phyloP scores from a whole-genome alignment of 1,284 basidiomycete species.

The Ustilago nuda region DNA sequence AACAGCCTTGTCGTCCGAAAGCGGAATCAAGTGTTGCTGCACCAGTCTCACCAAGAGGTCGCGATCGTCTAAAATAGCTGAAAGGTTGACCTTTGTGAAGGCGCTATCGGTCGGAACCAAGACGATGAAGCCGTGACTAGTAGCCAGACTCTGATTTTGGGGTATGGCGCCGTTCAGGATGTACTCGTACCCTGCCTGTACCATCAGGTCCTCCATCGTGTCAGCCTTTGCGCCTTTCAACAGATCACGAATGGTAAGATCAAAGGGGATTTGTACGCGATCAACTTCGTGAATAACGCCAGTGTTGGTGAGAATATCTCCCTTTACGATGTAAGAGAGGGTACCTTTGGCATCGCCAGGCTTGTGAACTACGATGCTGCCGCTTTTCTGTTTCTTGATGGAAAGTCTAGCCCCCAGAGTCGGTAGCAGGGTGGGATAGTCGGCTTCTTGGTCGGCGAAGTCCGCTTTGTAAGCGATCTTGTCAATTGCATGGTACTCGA shows the following conservation, averaged over 20 bases:
- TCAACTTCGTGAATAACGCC: constrained; percentile 93
- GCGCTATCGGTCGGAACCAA: constrained; percentile 92
- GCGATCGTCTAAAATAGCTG: constrained; percentile 75
- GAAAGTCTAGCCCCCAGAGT: constrained; percentile 31
- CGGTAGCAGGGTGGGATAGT: constrained; percentile 65
- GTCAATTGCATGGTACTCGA: constrained; percentile 85
- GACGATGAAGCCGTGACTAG: constrained; percentile 69
- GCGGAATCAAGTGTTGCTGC: constrained; percentile 87
- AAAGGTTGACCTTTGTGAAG: constrained; percentile 88
- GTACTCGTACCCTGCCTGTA: constrained; percentile 76
- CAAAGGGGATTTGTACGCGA: constrained; percentile 83
- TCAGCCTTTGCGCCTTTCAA: constrained; percentile 81
- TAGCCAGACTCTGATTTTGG: constrained; percentile 8
- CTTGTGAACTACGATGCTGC: constrained; percentile 45
- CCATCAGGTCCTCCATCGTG: constrained; percentile 86
- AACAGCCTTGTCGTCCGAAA: constrained; percentile 64
- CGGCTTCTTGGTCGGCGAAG: constrained; percentile 70
- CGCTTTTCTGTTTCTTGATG: constrained; percentile 44
- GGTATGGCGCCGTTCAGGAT: constrained; percentile 80
- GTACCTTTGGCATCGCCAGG: constrained; percentile 23
- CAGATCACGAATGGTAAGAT: constrained; percentile 83
- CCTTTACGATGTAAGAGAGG: constrained; percentile 61
- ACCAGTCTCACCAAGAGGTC: constrained; percentile 77
- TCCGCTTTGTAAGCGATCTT: constrained; percentile 80
- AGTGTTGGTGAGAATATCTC: constrained; percentile 82